A percentile compares a stretch with the other conserved stretches of the same genome.
These are phyloP conservation scores for Neurospora intermedia DNA, from an alignment of 495 filamentous ascomycete species.

Conservation along the genomic window DNA sequence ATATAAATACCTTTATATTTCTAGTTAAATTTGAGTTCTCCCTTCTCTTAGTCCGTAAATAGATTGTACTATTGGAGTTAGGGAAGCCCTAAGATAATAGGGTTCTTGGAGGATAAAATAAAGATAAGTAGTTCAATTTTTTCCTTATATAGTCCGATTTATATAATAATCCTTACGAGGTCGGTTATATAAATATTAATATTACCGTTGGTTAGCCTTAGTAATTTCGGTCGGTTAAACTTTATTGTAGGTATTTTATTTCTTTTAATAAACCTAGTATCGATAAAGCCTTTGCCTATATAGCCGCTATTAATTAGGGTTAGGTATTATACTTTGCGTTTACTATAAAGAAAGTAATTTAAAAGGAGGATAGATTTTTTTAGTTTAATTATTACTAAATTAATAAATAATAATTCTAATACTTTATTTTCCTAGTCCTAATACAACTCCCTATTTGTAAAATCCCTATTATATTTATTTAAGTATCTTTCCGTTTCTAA, in stretches of 20 bases:
- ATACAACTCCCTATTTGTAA: neutral
- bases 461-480: no score
- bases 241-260: neutral
- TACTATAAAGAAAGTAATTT: neutral
- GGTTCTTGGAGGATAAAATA: neutral
- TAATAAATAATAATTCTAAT: neutral
- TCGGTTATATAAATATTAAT: neutral
- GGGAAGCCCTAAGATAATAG: no score
- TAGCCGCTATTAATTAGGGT: neutral
- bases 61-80: no score
- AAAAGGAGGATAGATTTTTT: neutral
- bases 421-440: neutral
- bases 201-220: neutral
- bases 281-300: neutral
- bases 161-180: neutral
- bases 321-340: neutral
- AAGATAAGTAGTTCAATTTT: neutral
- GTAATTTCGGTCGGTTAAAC: accelerated
- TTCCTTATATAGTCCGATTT: neutral
- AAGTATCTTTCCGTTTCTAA: no score
- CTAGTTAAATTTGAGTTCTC: no score
- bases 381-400: neutral
- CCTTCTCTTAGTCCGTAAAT: no score
- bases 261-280: neutral
- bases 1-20: no score